These are phyloP conservation scores for Rhododendron molle DNA, from an alignment of 148 eudicot genomes.

Conservation along the genomic window DNA sequence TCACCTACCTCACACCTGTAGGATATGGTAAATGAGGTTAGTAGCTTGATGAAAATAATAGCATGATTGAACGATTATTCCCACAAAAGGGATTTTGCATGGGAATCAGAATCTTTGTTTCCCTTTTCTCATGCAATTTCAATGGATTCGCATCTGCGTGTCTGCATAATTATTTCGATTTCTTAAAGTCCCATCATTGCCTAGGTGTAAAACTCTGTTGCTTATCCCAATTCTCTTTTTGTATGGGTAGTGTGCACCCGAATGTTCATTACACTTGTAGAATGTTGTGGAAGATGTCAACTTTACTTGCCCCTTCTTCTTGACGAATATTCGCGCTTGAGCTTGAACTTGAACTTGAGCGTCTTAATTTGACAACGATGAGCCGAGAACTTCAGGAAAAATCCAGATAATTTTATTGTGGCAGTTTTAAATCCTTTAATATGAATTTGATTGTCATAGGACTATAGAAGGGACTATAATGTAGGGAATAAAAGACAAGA, in stretches of 20 bases:
- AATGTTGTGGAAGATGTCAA: not conserved
- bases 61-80: not conserved
- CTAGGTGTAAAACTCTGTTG: not conserved
- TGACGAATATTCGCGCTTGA: not conserved
- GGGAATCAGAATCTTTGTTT: not conserved
- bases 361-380: not conserved
- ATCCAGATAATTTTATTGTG: not conserved
- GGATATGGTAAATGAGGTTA: not conserved
- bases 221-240: not conserved
- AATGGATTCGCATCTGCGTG: not conserved
- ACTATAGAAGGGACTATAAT: not conserved
- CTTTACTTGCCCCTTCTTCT: not conserved
- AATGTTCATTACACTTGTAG: not conserved
- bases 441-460: not conserved
- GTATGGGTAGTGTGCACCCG: not conserved
- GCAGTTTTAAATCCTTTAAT: not conserved
- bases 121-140: not conserved
- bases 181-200: not conserved
- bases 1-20: not conserved
- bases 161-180: not conserved
- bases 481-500: no score
- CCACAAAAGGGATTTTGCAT: not conserved
- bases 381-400: not conserved
- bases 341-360: not conserved
- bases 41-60: not conserved